Conservation (phyloP, 441 rosid genomes). For the Codiaeum variegatum region DNA sequence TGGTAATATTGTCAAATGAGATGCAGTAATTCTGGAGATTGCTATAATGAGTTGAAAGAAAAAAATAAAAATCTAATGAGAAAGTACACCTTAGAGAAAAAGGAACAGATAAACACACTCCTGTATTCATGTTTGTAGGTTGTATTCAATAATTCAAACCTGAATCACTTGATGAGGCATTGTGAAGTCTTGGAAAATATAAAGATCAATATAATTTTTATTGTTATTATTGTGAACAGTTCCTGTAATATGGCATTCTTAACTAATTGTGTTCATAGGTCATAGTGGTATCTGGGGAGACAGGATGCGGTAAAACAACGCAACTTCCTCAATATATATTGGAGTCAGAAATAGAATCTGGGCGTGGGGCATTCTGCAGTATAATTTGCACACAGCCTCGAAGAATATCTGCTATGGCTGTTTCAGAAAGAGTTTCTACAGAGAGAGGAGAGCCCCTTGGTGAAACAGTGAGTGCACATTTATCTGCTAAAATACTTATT, state of each 20-base stretch:
- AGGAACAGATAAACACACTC: background rate
- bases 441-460: slow-evolving; percentile 99
- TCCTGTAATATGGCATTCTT: background rate
- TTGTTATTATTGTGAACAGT: background rate
- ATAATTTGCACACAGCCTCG: slow-evolving; percentile 98
- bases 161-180: background rate
- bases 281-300: slow-evolving; percentile 94
- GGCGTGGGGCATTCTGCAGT: slow-evolving; percentile 94
- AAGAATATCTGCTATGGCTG: slow-evolving; percentile 97
- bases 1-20: background rate
- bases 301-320: slow-evolving; percentile 99
- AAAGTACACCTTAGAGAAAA: background rate
- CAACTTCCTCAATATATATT: slow-evolving; percentile 93
- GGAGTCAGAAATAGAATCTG: slow-evolving; percentile 97
- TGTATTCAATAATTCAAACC: background rate
- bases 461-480: slow-evolving; percentile 61
- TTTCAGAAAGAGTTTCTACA: slow-evolving; percentile 91
- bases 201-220: background rate
- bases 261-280: slow-evolving; percentile 45
- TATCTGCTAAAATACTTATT: background rate
- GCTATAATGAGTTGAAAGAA: background rate
- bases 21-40: background rate
- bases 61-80: background rate
- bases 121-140: too few species aligned
- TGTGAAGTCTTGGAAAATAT: background rate